Base-by-base conservation (phyloP, 2,329 filamentous ascomycete genomes). In the Botrytis medusae region DNA sequence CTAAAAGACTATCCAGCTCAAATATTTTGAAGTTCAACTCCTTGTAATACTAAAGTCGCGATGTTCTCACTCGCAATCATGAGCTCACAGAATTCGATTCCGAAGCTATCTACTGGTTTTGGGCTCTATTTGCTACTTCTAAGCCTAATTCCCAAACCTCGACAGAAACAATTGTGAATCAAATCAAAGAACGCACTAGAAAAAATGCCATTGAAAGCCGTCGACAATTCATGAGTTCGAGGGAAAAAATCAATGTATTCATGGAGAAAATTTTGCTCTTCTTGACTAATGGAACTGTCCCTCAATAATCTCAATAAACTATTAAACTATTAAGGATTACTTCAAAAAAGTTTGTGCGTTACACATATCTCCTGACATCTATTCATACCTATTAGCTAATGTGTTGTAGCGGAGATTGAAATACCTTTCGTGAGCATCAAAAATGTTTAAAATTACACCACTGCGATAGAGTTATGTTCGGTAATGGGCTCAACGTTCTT, bases 401-500 rank as follows among this genome's bases (percentile, higher is more conserved):
- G 1, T 29, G 0, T 8, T 5, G 16, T 54, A 3, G 25, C 51
- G 1, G 12, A 29, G 51, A 29, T 29, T 54, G 2, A 29, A 54
- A 0, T n/a, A 54, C 2, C 5, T 54, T 54, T 29, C 1, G 4
- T 16, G n/a, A 29, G 51, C n/a, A 29, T 16, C 8, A 18, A 54
- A 14, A 6, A 2, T 14, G 12, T 4, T 54, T 16, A 0, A 16
- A 18, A 18, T 29, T 16, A 54, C 18, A 18, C 6, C 14, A 18
- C 51, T 54, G 51, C 6, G n/a, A 29, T 16, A 7, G 14, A 16
- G 51, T 54, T 29, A 2, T 5, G n/a, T 54, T 7, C 5, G 18
- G 2, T 4, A 6, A 7, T n/a, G 48, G 46, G 22, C 9, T 51
- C 4, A n/a, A 51, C 6, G 10, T 5, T 54, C n/a, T 18, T 0